These are phyloP conservation scores for Berberis vulgaris DNA, from an alignment of 164 flowering plant genomes.

Conservation along the genomic window DNA sequence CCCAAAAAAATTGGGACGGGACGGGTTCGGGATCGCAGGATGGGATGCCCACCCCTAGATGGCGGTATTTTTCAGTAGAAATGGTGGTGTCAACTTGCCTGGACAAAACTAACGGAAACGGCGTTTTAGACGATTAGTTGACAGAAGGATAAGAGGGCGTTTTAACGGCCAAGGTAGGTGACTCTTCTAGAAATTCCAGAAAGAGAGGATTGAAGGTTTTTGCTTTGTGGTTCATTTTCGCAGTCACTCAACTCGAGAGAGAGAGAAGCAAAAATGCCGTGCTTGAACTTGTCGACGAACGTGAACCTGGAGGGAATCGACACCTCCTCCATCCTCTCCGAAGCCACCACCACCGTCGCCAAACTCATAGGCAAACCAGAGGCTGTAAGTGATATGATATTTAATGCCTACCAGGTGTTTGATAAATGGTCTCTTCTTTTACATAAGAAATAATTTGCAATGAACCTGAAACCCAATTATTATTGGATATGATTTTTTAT, in stretches of 20 bases:
- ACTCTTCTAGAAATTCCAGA: no score
- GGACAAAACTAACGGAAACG: no score
- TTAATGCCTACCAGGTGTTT: not conserved
- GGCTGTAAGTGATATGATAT: conserved; percentile 27
- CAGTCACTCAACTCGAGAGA: not conserved
- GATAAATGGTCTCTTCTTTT: not conserved
- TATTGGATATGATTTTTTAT: no score
- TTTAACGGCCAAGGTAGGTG: no score
- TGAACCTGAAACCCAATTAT: not conserved
- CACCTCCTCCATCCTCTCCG: conserved; percentile 62
- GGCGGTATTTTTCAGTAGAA: no score
- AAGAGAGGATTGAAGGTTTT: no score
- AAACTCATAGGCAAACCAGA: conserved; percentile 70
- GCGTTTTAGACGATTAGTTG: no score
- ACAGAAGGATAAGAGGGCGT: no score
- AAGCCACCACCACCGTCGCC: conserved; percentile 57
- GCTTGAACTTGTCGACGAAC: conserved; percentile 68
- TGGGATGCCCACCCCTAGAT: no score
- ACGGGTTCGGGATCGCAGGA: no score
- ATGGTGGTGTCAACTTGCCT: no score
- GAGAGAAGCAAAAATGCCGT: conserved; percentile 41
- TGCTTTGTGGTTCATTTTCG: not conserved
- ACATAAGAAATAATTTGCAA: not conserved
- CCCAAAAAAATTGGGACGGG: no score
- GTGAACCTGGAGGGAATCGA: conserved; percentile 65